Percentiles rank a stretch among this genome's conserved stretches.
These are phyloP conservation scores for Salvia splendens DNA, from an alignment of 257 asterid genomes.

Conservation along the genomic window DNA sequence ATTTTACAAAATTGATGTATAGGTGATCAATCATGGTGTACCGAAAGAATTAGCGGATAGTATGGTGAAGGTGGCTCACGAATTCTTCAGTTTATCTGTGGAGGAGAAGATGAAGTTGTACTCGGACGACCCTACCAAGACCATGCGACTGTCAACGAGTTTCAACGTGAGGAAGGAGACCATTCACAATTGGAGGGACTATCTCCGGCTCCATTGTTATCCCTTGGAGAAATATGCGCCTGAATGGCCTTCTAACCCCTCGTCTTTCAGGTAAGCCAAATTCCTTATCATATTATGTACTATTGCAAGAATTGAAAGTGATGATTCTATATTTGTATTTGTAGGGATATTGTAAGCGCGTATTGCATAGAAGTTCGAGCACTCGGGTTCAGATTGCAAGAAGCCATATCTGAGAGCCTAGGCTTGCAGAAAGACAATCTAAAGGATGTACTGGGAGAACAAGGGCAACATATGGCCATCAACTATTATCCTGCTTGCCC, in stretches of 20 bases:
- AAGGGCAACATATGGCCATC: conserved; percentile 93
- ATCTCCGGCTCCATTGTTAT: conserved; percentile 60
- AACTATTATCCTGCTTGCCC: conserved; percentile 93
- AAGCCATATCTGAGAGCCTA: conserved; percentile 51
- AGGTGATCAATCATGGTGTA: conserved; percentile 65
- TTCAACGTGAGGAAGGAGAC: conserved; percentile 62
- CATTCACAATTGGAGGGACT: conserved; percentile 65
- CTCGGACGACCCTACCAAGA: conserved; percentile 62
- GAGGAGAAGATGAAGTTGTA: conserved; percentile 65
- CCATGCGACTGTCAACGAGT: conserved; percentile 55
- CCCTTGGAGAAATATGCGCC: conserved; percentile 60
- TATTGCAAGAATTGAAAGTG: not conserved
- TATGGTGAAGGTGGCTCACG: conserved; percentile 45
- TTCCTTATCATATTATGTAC: no score
- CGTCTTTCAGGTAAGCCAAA: conserved; percentile 48
- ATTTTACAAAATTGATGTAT: not conserved
- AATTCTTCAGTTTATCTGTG: conserved; percentile 49
- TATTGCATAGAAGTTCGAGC: conserved; percentile 51
- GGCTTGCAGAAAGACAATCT: conserved; percentile 42
- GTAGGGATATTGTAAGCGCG: conserved; percentile 50
- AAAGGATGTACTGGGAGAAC: conserved; percentile 62
- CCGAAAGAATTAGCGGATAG: conserved; percentile 35
- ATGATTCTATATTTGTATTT: not conserved
- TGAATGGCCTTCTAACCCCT: conserved; percentile 62
- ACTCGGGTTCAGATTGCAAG: conserved; percentile 54